Evolutionary conservation across 352 stramenopile genomes (phyloP).

Genomic region (Phytophthora syringae): DNA sequence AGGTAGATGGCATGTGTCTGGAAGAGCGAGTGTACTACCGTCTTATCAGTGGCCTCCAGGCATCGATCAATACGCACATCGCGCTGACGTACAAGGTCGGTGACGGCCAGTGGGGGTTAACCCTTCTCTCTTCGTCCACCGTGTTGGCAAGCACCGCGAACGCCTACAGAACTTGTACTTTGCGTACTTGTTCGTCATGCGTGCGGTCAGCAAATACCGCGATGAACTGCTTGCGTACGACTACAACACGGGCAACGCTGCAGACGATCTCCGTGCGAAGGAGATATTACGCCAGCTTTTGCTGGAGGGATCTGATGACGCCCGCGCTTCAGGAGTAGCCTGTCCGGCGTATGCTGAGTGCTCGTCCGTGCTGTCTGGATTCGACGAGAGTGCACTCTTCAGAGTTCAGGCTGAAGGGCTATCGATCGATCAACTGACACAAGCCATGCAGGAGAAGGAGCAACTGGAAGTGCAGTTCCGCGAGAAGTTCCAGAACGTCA

Average conservation of each 20-base stretch:
- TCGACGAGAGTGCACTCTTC: slow-evolving; percentile 91
- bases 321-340: slow-evolving; percentile 33
- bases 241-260: slow-evolving; percentile 94
- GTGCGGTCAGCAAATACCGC: slow-evolving; percentile 94
- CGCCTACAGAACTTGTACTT: slow-evolving; percentile 99
- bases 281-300: slow-evolving; percentile 79
- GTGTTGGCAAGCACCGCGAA: slow-evolving; percentile 93
- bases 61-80: slow-evolving; percentile 96
- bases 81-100: slow-evolving; percentile 85
- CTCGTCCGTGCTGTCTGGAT: slow-evolving; percentile 80
- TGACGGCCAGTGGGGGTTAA: slow-evolving; percentile 72
- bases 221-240: slow-evolving; percentile 94
- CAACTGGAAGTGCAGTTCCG: slow-evolving; percentile 76
- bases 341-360: slow-evolving; percentile 62
- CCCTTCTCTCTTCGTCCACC: slow-evolving; percentile 82
- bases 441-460: slow-evolving; percentile 68
- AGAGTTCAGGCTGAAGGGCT: slow-evolving; percentile 62
- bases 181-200: slow-evolving; percentile 97
- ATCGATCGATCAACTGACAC: slow-evolving; percentile 63
- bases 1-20: slow-evolving; percentile 82
- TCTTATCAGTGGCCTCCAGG: slow-evolving; percentile 96
- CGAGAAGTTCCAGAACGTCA: slow-evolving; percentile 98
- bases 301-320: slow-evolving; percentile 55
- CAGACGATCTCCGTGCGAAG: slow-evolving; percentile 75
- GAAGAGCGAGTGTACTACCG: slow-evolving; percentile 97